Evolutionary conservation across 345 rosid species (phyloP), one percentile per base, ranked within the genome.

Genomic region (Eucalyptus leucophloia): DNA sequence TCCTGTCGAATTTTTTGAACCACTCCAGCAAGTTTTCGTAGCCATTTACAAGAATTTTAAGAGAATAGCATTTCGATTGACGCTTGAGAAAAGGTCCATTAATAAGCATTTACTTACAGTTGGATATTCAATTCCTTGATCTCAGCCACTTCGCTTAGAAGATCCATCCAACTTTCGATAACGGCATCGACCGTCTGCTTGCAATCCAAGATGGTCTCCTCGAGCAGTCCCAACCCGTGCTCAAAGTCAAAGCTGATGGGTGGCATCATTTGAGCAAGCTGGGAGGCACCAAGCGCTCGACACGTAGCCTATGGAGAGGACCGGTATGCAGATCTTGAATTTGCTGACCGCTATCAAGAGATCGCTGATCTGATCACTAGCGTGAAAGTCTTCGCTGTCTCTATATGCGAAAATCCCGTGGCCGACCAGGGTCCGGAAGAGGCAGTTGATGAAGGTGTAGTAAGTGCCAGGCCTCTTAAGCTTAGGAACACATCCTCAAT

Each of bases 201-300:
- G 17, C 0, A 0, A 0, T 49, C 51, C 51, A 49, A 0, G 51
- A 49, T 5, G 51, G 51, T 13, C 51, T 49, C 51, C 51, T 49
- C 15, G 17, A 49, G 51, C 50, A 4, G 16, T 65, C 18, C 40
- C 34, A 0, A 12, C 3, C 2, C n/a, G 77, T 0, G 54, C 54
- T 18, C 0, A 0, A 51, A 0, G 54, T 51, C 54, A 51, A 51
- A 7, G 54, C 7, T 16, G 54, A 5, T 51, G 8, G 8, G 19
- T 50, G 0, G 15, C 56, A 18, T 51, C 1, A 1, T 23, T 17
- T 7, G 23, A 51, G 56, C 56, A 4, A 51, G 56, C 56, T 51
- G 3, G 21, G 56, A 51, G 56, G 9, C 56, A 51, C 9, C 56
- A 53, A 53, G 56, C 56, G 23, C 56, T 53, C 21, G 21, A 19